These are phyloP conservation scores for Lycium barbarum DNA, from an alignment of 257 asterid species.

Conservation along the genomic window DNA sequence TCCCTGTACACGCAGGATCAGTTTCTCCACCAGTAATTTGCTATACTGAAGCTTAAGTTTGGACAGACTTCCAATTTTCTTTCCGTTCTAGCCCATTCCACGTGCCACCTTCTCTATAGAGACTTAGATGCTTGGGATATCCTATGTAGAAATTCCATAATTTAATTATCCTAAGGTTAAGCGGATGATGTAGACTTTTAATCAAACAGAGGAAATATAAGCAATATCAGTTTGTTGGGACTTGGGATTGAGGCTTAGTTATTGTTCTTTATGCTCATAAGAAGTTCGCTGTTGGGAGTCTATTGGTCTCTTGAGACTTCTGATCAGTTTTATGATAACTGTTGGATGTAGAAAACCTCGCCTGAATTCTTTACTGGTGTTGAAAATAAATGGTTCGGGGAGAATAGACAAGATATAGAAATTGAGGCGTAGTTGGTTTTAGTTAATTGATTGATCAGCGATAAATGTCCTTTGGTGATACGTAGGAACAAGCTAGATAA, in stretches of 20 bases:
- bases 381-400: background rate
- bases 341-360: background rate
- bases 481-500: background rate
- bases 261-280: background rate
- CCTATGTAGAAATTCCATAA: background rate
- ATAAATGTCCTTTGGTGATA: background rate
- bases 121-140: background rate
- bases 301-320: background rate
- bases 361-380: background rate
- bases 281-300: background rate
- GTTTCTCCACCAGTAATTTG: background rate
- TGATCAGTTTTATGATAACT: background rate
- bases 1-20: background rate
- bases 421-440: background rate
- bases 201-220: background rate
- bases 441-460: background rate
- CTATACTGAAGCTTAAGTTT: background rate
- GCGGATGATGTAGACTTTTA: background rate
- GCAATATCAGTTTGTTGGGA: background rate
- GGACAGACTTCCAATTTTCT: background rate
- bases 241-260: background rate
- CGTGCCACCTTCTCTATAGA: background rate
- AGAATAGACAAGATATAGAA: background rate
- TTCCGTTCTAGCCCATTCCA: background rate
- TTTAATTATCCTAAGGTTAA: background rate